Conservation (phyloP, 225 moss, liverwort and hornwort genomes). For the Physcomitrellopsis africana region DNA sequence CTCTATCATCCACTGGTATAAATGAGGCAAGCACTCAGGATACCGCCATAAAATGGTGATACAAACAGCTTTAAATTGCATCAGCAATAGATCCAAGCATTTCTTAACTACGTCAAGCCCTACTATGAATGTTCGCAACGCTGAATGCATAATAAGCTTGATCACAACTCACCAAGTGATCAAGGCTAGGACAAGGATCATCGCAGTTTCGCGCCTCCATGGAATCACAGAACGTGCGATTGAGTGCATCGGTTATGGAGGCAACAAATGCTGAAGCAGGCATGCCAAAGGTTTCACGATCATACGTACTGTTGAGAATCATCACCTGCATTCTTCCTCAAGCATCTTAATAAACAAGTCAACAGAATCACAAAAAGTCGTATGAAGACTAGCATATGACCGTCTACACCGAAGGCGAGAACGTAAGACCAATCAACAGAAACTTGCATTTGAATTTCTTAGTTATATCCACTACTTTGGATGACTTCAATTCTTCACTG, state of each 20-base stretch:
- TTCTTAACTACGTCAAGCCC: no score
- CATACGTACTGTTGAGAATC: slow-evolving; percentile 88
- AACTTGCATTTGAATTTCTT: not conserved
- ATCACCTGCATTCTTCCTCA: slow-evolving; percentile 72
- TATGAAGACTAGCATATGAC: not conserved
- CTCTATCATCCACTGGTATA: not conserved
- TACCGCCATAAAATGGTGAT: not conserved
- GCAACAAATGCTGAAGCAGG: slow-evolving; percentile 76
- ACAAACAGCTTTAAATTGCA: not conserved
- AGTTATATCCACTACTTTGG: not conserved
- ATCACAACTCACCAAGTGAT: slow-evolving; percentile 61
- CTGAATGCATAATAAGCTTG: not conserved
- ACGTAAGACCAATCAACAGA: not conserved
- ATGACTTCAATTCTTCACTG: slow-evolving; percentile 16
- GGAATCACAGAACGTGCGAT: slow-evolving; percentile 86
- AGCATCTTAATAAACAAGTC: slow-evolving; percentile 5
- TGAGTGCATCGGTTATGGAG: slow-evolving; percentile 84
- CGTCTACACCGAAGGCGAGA: not conserved
- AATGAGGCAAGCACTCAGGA: not conserved
- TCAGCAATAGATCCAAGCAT: no score
- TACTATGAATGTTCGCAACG: no score
- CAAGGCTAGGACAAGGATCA: slow-evolving; percentile 67
- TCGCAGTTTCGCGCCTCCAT: slow-evolving; percentile 73
- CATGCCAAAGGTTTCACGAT: slow-evolving; percentile 94
- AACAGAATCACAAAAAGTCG: not conserved